Conservation (phyloP, 2,329 filamentous ascomycete genomes). For the Aureobasidium subglaciale region DNA sequence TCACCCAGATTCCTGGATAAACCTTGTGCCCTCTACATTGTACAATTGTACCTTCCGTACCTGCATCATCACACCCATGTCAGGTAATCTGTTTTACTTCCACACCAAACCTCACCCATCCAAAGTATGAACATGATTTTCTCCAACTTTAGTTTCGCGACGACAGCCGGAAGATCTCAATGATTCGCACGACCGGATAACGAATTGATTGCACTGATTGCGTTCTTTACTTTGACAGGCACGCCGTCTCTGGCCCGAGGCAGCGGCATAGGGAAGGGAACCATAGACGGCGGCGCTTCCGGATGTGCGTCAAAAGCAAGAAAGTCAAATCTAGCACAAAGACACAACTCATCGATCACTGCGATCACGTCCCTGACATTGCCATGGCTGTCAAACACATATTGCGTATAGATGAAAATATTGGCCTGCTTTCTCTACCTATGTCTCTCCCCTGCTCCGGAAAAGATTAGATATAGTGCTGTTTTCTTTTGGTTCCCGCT, state of each 20-base stretch:
- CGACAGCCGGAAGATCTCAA: background rate
- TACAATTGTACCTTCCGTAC: background rate
- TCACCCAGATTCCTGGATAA: background rate
- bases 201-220: background rate
- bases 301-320: no score
- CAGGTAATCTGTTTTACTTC: background rate
- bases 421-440: no score
- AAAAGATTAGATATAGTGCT: no score
- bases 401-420: background rate
- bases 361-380: background rate
- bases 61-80: background rate
- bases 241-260: constrained; percentile 2
- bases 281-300: background rate
- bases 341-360: background rate
- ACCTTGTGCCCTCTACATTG: no score
- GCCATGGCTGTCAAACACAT: background rate
- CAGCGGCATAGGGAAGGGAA: background rate
- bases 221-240: no score
- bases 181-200: constrained; percentile 1
- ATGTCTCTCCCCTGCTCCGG: background rate
- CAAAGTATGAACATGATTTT: no score
- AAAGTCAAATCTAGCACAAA: no score
- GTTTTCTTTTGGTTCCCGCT: no score
- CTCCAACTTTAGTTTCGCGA: background rate
- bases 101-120: no score